Evolutionary conservation across 2,329 filamentous ascomycete species (phyloP), one percentile per base, ranked within the genome.

Genomic region (Hymenoscyphus repandus): DNA sequence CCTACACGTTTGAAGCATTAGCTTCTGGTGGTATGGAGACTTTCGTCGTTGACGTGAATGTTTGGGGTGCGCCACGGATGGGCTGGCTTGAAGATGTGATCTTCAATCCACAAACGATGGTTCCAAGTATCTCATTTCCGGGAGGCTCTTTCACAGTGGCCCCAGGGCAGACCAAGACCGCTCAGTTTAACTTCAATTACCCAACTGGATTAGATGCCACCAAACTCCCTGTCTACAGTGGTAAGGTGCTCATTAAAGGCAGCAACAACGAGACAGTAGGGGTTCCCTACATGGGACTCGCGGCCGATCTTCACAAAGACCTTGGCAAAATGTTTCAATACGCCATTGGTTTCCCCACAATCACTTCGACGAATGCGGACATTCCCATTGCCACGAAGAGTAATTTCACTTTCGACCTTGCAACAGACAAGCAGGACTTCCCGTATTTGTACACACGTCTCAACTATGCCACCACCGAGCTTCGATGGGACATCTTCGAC

Each of bases 141-240:
- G 30, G 30, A 17, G 42, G 42, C 11, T n/a, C 42, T 17, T 45
- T 45, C 42, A 36, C 42, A 2, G 42, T 45, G 2, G 31, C 27
- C 11, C 42, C 42, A 33, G 42, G 42, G 2, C n/a, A 32, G n/a
- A 45, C 42, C 30, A 32, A 34, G 4, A 45, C 42, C 27, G 42
- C 42, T 9, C 42, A 45, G 22, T 45, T 45, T 27, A 45, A 45
- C 42, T 48, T 44, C 38, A 37, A 44, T 12, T 45, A 45, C 13
- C 51, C 51, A 13, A 30, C 34, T 33, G 41, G 46, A 18, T 32
- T 50, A 22, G 47, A 55, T 39, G 62, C 65, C 20, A 55, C 62
- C n/a, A 71, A 69, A 30, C 63, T 76, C 18, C 72, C 74, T 2
- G 69, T 76, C 20, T 77, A 75, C 61, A 74, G 71, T 7, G 74